Percentiles rank a stretch among this genome's conserved stretches.
Conservation (phyloP, 2,329 filamentous ascomycete species). For the Fusarium denticulatum region DNA sequence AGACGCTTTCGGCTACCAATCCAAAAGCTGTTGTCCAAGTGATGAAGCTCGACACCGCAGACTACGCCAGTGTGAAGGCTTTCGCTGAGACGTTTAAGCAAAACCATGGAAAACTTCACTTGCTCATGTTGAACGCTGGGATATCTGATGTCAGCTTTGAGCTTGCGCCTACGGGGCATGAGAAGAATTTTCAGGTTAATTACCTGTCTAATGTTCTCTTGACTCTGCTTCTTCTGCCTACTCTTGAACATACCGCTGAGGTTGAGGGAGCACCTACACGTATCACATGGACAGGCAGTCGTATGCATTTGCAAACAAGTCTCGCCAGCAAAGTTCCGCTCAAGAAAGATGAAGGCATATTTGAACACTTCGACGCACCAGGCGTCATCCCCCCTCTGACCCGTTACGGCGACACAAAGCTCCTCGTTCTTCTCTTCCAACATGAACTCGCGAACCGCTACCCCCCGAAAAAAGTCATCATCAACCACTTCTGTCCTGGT, state of each 20-base stretch:
- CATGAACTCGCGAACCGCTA: constrained; percentile 22
- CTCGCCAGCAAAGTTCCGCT: background rate
- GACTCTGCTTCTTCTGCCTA: constrained; percentile 30
- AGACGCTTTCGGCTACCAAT: constrained; percentile 8
- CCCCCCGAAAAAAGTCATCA: background rate
- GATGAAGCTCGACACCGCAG: constrained; percentile 22
- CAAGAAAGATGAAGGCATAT: background rate
- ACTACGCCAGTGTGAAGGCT: constrained; percentile 17
- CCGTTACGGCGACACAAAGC: constrained; percentile 17
- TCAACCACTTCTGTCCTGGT: background rate
- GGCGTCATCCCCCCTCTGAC: background rate
- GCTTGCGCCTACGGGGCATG: constrained; percentile 30
- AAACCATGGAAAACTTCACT: background rate
- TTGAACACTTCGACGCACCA: background rate
- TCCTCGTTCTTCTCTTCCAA: constrained; percentile 26
- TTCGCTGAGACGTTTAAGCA: constrained; percentile 7
- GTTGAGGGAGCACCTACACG: background rate
- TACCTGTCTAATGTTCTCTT: constrained; percentile 43
- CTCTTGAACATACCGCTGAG: constrained; percentile 29
- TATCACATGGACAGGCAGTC: constrained; percentile 34
- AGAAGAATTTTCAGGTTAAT: constrained; percentile 43
- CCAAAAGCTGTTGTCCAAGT: constrained; percentile 20
- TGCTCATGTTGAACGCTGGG: constrained; percentile 34
- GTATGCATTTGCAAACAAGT: constrained; percentile 11
- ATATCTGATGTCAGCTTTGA: background rate